Evolutionary conservation across 108 stramenopile genomes (phyloP).

Genomic region (Craspedostauros australis): DNA sequence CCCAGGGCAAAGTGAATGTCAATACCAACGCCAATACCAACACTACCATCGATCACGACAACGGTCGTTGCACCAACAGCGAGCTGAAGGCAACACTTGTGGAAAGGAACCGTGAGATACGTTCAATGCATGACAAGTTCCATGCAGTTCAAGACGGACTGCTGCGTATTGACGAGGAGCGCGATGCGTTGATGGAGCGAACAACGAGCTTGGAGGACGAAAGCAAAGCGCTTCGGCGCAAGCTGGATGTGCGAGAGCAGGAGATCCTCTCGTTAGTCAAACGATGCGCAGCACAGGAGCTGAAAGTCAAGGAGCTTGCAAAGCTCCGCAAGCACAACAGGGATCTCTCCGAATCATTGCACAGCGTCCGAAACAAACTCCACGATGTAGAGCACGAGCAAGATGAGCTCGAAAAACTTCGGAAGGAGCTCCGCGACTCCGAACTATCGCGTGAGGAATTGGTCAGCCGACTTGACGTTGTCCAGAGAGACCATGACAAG

Average conservation of each 20-base stretch:
- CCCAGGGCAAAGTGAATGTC: too few relatives aligned
- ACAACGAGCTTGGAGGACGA: constrained; percentile 27
- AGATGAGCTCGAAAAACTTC: constrained; percentile 7
- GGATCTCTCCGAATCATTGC: constrained; percentile 10
- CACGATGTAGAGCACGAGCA: constrained; percentile 7
- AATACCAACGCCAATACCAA: too few relatives aligned
- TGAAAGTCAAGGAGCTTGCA: constrained; percentile 31
- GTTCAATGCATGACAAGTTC: constrained; percentile 31
- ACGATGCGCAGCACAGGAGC: constrained; percentile 35
- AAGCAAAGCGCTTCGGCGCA: constrained; percentile 23
- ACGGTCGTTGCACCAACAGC: too few relatives aligned
- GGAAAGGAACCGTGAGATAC: too few relatives aligned
- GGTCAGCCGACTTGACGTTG: constrained; percentile 11
- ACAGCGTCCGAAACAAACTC: constrained; percentile 2
- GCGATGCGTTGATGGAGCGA: constrained; percentile 11
- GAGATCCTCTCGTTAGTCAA: constrained; percentile 35
- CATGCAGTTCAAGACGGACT: constrained; percentile 24
- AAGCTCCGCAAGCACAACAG: constrained; percentile 14
- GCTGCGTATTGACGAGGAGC: constrained; percentile 36
- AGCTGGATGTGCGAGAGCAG: constrained; percentile 30
- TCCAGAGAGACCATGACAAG: constrained; percentile 28
- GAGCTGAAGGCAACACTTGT: too few relatives aligned
- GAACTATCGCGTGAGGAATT: constrained; percentile 23
- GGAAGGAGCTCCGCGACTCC: constrained; percentile 20
- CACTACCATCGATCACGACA: too few relatives aligned